These are phyloP conservation scores for Fusarium albosuccineum DNA, from an alignment of 2,329 filamentous ascomycete species.

Conservation along the genomic window DNA sequence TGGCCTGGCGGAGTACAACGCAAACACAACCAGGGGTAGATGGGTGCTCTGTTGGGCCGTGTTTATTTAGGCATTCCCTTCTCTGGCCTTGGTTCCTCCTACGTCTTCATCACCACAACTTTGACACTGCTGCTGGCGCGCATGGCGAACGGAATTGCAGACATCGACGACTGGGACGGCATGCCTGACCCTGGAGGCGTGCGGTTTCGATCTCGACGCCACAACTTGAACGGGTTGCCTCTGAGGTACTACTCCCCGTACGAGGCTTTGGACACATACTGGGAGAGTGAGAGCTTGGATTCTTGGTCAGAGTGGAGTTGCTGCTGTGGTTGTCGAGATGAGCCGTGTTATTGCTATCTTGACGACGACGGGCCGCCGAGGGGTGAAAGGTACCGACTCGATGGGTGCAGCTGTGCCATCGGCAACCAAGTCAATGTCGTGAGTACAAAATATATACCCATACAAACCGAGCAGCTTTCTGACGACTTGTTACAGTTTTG, in stretches of 20 bases:
- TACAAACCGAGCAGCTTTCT: background rate
- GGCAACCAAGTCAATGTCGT: constrained; percentile 12
- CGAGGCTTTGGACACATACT: constrained; percentile 1
- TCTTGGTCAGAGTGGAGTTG: constrained; percentile 20
- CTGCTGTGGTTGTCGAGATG: background rate
- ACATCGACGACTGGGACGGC: constrained; percentile 17
- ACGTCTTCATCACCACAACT: background rate
- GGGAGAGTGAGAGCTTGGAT: constrained; percentile 16
- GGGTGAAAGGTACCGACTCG: background rate
- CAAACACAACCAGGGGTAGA: constrained; percentile 9
- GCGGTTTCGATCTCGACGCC: background rate
- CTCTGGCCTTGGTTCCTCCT: background rate
- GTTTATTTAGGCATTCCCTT: background rate
- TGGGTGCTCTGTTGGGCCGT: background rate
- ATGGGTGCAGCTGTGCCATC: background rate
- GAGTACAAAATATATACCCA: background rate
- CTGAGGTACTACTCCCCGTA: background rate
- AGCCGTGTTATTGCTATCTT: constrained; percentile 24
- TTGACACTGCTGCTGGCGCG: background rate
- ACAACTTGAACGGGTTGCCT: background rate
- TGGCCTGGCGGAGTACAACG: constrained; percentile 6
- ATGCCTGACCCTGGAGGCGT: background rate
- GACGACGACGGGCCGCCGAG: background rate
- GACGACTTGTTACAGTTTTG: constrained; percentile 7
- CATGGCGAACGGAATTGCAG: constrained; percentile 31